Percentiles rank a stretch among this genome's conserved stretches.
Conservation (phyloP, 768 basidiomycete species). For the Auriculariales sp. region DNA sequence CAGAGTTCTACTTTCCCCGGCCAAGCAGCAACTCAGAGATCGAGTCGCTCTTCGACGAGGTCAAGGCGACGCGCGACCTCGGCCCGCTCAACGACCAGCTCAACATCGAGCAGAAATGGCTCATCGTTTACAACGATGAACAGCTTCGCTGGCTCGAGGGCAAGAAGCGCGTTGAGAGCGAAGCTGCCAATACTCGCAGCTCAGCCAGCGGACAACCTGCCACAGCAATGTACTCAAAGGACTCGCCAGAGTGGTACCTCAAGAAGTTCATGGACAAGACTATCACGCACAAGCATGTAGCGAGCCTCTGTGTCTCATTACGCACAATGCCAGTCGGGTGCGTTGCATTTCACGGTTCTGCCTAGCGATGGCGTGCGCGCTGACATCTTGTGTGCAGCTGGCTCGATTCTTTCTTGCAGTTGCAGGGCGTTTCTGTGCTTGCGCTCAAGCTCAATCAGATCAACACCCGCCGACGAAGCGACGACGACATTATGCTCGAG, state of each 20-base stretch:
- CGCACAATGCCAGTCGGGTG: slow-evolving; percentile 73
- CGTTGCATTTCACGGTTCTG: slow-evolving; percentile 11
- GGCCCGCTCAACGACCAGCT: slow-evolving; percentile 34
- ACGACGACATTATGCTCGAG: slow-evolving; percentile 58
- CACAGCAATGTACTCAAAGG: slow-evolving; percentile 33
- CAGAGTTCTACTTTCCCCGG: slow-evolving; percentile 60
- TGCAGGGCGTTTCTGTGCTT: slow-evolving; percentile 75
- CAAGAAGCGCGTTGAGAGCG: slow-evolving; percentile 41
- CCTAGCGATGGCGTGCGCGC: not conserved
- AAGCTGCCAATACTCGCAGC: slow-evolving; percentile 37
- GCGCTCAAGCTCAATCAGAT: slow-evolving; percentile 65
- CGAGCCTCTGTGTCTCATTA: slow-evolving; percentile 58
- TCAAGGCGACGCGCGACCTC: slow-evolving; percentile 56
- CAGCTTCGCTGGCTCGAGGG: slow-evolving; percentile 67
- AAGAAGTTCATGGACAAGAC: slow-evolving; percentile 79
- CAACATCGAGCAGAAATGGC: slow-evolving; percentile 80
- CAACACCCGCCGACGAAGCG: slow-evolving; percentile 39
- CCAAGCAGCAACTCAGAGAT: slow-evolving; percentile 69
- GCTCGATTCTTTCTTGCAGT: slow-evolving; percentile 59
- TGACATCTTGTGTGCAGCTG: slow-evolving; percentile 34
- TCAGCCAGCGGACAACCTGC: slow-evolving; percentile 27
- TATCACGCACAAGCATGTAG: slow-evolving; percentile 68
- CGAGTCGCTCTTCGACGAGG: slow-evolving; percentile 63
- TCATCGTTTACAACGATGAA: slow-evolving; percentile 71
- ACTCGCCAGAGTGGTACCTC: slow-evolving; percentile 87